Percentiles rank a stretch among this genome's conserved stretches.
Conservation (phyloP, 805 yeast genomes). For the Alloascoidea hylecoeti region DNA sequence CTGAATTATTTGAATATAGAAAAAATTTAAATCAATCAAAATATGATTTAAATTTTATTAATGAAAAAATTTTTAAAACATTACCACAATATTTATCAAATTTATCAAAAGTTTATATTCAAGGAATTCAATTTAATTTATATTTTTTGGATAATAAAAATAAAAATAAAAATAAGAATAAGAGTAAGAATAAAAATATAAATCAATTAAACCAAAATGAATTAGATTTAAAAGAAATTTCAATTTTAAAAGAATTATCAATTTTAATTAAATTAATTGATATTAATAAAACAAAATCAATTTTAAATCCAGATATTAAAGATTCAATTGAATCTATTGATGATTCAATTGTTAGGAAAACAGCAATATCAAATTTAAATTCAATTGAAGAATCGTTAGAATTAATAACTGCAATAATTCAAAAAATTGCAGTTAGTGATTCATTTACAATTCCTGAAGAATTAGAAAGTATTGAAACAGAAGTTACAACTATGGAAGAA, state of each 20-base stretch:
- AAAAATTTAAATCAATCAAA: constrained; percentile 6
- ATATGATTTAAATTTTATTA: constrained; percentile 3
- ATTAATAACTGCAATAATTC: constrained; percentile 61
- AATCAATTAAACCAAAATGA: too few relatives aligned
- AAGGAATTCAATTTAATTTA: constrained; percentile 14
- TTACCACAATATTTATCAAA: constrained; percentile 3
- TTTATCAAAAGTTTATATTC: constrained; percentile 11
- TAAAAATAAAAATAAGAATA: not conserved
- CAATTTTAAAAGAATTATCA: not conserved
- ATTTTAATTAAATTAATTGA: not conserved
- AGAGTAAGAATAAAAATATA: too few relatives aligned
- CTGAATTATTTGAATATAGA: constrained; percentile 7
- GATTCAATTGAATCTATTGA: not conserved
- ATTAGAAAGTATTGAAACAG: constrained; percentile 5
- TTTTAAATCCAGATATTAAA: not conserved
- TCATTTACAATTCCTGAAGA: constrained; percentile 6
- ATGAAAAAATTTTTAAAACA: too few relatives aligned
- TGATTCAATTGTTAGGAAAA: not conserved
- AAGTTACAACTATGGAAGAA: constrained; percentile 2
- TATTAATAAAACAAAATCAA: not conserved
- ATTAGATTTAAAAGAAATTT: too few relatives aligned
- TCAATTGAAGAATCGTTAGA: constrained; percentile 64
- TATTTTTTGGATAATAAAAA: not conserved
- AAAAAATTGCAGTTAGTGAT: constrained; percentile 25
- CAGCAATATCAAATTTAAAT: constrained; percentile 23